These are phyloP conservation scores for Ascochyta koolunga DNA, from an alignment of 2,329 filamentous ascomycete genomes.

Conservation along the genomic window DNA sequence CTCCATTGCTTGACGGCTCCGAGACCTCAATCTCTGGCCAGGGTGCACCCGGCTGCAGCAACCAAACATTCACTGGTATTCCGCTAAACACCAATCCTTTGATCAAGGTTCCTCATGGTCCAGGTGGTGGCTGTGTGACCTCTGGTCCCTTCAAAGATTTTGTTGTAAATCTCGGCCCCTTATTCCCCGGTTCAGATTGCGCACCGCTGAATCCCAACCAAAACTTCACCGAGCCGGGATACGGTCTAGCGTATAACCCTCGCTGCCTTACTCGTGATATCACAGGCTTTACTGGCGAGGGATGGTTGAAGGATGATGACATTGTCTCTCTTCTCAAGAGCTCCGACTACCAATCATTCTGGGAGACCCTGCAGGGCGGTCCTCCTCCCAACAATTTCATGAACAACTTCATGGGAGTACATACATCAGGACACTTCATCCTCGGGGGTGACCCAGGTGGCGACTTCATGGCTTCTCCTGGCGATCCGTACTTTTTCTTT, in stretches of 20 bases:
- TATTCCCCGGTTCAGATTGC: not conserved
- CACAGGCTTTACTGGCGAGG: constrained; percentile 24
- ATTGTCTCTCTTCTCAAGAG: constrained; percentile 23
- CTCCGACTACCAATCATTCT: constrained; percentile 32
- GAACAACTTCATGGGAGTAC: constrained; percentile 49
- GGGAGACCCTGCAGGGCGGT: constrained; percentile 48
- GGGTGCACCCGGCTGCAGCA: constrained; percentile 43
- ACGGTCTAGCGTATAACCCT: constrained; percentile 43
- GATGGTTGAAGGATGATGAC: constrained; percentile 18
- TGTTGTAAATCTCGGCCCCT: constrained; percentile 40
- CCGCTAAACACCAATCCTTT: constrained; percentile 32
- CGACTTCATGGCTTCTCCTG: constrained; percentile 55
- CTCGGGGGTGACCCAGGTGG: constrained; percentile 54
- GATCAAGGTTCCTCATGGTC: constrained; percentile 52
- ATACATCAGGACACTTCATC: constrained; percentile 55
- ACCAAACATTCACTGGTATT: constrained; percentile 21
- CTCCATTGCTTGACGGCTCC: constrained; percentile 64
- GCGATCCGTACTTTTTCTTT: constrained; percentile 56
- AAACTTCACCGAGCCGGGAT: constrained; percentile 18
- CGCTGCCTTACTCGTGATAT: constrained; percentile 52
- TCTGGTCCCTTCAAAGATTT: constrained; percentile 57
- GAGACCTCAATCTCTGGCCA: constrained; percentile 57
- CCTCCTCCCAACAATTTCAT: constrained; percentile 32
- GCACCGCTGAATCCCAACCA: not conserved
- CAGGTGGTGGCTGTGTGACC: constrained; percentile 62